Conservation (phyloP, 108 stramenopile species). For the Tribonema minus region DNA sequence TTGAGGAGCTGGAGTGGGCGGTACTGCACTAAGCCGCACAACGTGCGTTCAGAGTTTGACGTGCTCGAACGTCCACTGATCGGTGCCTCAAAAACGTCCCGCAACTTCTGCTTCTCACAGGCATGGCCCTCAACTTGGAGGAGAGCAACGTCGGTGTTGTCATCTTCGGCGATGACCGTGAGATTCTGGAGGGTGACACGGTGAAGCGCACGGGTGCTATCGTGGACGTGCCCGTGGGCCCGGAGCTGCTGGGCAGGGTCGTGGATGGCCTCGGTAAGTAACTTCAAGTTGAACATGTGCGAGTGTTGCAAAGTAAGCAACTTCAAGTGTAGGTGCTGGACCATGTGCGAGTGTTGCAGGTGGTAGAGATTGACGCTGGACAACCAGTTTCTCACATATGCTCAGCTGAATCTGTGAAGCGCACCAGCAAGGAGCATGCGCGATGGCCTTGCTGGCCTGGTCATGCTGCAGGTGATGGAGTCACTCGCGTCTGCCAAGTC, state of each 20-base stretch:
- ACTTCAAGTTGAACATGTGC: conserved; percentile 37
- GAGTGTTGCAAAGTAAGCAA: no score
- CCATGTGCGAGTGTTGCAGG: no score
- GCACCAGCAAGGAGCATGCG: no score
- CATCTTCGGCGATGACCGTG: conserved; percentile 98
- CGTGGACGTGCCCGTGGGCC: conserved; percentile 97
- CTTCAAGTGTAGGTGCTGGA: no score
- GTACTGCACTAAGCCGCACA: not conserved
- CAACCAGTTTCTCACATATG: no score
- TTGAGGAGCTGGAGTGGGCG: not conserved
- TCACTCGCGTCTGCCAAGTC: no score
- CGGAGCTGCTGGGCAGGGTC: conserved; percentile 94
- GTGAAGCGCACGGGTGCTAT: conserved; percentile 99
- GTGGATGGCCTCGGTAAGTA: conserved; percentile 84
- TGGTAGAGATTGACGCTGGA: no score
- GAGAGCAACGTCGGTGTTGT: conserved; percentile 99
- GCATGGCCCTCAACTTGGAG: conserved; percentile 99
- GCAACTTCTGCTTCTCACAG: conserved; percentile 59
- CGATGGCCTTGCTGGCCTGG: no score
- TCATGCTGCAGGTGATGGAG: no score
- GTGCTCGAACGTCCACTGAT: not conserved
- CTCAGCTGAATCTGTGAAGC: no score
- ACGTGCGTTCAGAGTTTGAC: not conserved
- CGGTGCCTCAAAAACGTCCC: not conserved
- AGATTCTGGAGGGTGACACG: conserved; percentile 96